A percentile compares a stretch with the other conserved stretches of the same genome.
Conservation (phyloP, 192 early-diverging fungal genomes). For the Linnemannia exigua region DNA sequence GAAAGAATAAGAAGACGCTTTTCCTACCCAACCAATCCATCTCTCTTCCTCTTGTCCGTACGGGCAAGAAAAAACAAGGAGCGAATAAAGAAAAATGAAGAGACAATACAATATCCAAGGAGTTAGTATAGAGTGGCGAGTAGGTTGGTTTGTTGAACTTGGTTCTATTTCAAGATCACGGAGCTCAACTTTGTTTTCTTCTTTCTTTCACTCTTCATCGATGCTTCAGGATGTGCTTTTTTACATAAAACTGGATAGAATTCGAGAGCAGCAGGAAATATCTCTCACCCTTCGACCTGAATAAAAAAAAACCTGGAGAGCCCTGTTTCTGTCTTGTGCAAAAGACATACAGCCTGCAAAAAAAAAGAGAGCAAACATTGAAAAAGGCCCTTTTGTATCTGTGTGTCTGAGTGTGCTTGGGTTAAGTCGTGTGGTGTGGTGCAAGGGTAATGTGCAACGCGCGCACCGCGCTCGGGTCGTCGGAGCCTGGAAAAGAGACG, state of each 20-base stretch:
- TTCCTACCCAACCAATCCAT: not conserved
- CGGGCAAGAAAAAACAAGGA: conserved; percentile 1
- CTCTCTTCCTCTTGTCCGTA: not conserved
- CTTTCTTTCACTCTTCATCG: not conserved
- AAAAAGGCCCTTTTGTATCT: not conserved
- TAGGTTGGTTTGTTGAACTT: not conserved
- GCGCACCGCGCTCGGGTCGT: not conserved
- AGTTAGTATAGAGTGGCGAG: not conserved
- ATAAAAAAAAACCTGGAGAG: not conserved
- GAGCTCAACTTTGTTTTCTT: conserved; percentile 11
- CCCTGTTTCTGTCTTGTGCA: not conserved
- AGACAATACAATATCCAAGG: not conserved
- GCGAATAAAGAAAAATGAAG: not conserved
- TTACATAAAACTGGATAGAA: not conserved
- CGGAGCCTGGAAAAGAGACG: not conserved
- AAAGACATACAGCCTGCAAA: not conserved
- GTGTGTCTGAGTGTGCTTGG: not conserved
- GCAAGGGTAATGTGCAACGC: not conserved
- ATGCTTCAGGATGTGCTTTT: not conserved
- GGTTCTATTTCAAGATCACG: conserved; percentile 6
- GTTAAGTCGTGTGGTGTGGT: not conserved
- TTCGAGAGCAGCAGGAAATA: not conserved
- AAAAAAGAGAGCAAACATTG: not conserved
- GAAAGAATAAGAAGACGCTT: not conserved
- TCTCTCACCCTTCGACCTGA: no score